Conservation (phyloP, 306 rosid species). For the Parietaria judaica region DNA sequence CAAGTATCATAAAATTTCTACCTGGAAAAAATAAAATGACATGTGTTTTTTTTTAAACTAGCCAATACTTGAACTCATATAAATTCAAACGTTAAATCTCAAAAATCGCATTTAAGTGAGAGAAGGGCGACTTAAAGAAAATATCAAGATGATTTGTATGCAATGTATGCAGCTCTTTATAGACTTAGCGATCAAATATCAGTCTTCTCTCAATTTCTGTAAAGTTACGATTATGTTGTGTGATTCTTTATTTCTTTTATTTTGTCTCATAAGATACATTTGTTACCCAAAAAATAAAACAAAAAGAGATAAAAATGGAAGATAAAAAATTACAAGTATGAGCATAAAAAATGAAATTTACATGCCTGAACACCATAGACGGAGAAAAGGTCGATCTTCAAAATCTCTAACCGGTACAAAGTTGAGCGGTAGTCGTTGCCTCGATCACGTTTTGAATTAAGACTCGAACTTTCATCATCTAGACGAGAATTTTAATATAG, state of each 20-base stretch:
- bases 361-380: constrained; percentile 89
- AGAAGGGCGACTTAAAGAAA: too few species aligned
- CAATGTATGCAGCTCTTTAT: not conserved
- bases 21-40: not conserved
- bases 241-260: not conserved
- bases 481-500: constrained; percentile 18
- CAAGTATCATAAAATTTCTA: not conserved
- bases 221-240: not conserved
- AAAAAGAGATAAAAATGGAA: not conserved
- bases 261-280: too few species aligned
- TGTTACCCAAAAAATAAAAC: too few species aligned
- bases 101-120: not conserved
- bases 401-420: constrained; percentile 67
- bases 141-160: not conserved
- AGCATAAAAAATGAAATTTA: constrained; percentile 19
- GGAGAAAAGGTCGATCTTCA: constrained; percentile 69
- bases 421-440: constrained; percentile 32
- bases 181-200: not conserved
- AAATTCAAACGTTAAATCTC: not conserved
- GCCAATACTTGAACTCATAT: too few species aligned
- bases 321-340: constrained; percentile 5
- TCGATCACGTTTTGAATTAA: constrained; percentile 26
- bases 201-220: not conserved
- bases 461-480: constrained; percentile 37
- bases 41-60: not conserved